Evolutionary conservation across 2,329 filamentous ascomycete genomes (phyloP).

Genomic region (Paracorniculantispora psalliotae): DNA sequence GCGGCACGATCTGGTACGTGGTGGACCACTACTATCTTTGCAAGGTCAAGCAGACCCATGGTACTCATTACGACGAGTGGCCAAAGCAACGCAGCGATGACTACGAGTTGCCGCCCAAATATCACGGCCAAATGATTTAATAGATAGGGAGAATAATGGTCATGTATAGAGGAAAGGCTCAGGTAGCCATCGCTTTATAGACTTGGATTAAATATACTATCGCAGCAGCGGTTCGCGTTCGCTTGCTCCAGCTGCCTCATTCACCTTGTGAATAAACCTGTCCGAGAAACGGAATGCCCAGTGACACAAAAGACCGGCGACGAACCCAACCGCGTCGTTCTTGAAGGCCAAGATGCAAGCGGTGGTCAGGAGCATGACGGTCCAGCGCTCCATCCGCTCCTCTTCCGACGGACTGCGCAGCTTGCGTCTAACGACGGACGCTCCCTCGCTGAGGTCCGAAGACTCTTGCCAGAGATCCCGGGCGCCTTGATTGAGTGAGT

Average conservation of each 20-base stretch:
- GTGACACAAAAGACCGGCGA: constrained; percentile 76
- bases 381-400: constrained; percentile 73
- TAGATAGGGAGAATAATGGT: neutral
- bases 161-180: neutral
- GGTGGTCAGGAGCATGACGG: constrained; percentile 83
- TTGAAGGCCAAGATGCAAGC: constrained; percentile 78
- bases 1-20: constrained; percentile 24
- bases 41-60: constrained; percentile 27
- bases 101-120: constrained; percentile 6
- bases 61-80: constrained; percentile 20
- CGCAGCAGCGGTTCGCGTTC: constrained; percentile 29
- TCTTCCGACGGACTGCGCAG: constrained; percentile 55
- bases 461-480: constrained; percentile 55
- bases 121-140: neutral
- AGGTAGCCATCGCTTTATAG: constrained; percentile 1
- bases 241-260: constrained; percentile 16
- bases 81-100: constrained; percentile 12
- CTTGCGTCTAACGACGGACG: constrained; percentile 31
- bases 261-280: constrained; percentile 35
- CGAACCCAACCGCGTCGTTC: constrained; percentile 85
- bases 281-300: constrained; percentile 55
- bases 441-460: constrained; percentile 32
- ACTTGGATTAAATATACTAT: constrained; percentile 14
- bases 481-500: constrained; percentile 72
- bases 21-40: constrained; percentile 28